Conservation (phyloP, 2,329 filamentous ascomycete genomes). For the Ceratocystis cacaofunesta region DNA sequence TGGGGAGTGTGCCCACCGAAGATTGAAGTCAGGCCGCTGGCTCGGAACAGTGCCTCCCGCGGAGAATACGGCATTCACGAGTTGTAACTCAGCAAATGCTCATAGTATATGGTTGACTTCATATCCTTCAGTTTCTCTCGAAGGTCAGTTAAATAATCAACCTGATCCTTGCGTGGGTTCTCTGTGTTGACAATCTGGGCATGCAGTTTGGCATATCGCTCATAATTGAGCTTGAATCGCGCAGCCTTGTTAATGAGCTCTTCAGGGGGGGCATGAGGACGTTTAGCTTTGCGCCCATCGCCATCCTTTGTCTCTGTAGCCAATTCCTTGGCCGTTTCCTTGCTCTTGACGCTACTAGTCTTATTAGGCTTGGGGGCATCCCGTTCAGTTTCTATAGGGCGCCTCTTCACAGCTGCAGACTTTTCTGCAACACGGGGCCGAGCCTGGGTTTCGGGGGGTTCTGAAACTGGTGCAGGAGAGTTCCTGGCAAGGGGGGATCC, state of each 20-base stretch:
- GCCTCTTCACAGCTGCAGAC: constrained; percentile 23
- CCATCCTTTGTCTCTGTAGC: constrained; percentile 14
- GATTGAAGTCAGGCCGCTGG: too few relatives aligned
- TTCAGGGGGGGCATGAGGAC: constrained; percentile 20
- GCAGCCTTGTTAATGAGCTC: constrained; percentile 39
- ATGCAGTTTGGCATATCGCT: constrained; percentile 42
- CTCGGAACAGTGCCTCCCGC: too few relatives aligned
- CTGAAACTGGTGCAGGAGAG: constrained; percentile 8
- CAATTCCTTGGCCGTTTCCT: constrained; percentile 15
- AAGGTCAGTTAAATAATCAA: constrained; percentile 39
- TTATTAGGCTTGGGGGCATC: constrained; percentile 5
- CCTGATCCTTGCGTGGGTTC: constrained; percentile 36
- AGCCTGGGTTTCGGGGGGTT: constrained; percentile 2
- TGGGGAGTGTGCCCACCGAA: background rate
- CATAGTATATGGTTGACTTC: constrained; percentile 44
- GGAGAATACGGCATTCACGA: background rate
- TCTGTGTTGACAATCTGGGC: constrained; percentile 36
- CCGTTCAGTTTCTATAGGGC: constrained; percentile 17
- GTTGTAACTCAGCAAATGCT: constrained; percentile 24
- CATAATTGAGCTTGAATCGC: constrained; percentile 41
- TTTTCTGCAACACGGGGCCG: constrained; percentile 19
- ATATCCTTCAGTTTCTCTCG: constrained; percentile 37
- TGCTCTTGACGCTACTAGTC: constrained; percentile 3
- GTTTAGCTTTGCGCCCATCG: constrained; percentile 21
- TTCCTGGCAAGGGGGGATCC: constrained; percentile 7